Percentiles rank a stretch among this genome's conserved stretches.
These are phyloP conservation scores for Phytophthora citrophthora DNA, from an alignment of 352 stramenopile species.

Conservation along the genomic window DNA sequence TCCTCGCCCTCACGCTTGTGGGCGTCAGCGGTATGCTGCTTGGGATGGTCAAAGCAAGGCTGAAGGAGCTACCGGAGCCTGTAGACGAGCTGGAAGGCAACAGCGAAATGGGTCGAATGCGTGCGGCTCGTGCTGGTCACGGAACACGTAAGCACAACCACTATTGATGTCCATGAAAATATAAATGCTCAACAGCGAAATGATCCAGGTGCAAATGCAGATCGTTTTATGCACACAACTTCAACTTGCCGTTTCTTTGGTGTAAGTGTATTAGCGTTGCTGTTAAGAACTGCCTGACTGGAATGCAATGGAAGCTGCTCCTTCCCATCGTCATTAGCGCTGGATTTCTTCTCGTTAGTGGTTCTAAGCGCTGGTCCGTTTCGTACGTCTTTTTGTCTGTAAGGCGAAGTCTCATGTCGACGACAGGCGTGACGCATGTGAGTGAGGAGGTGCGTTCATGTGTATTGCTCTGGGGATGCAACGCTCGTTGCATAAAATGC, in stretches of 20 bases:
- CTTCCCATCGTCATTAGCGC: background rate
- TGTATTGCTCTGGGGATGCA: no score
- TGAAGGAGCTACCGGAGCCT: slow-evolving; percentile 55
- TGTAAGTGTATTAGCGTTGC: background rate
- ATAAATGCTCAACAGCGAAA: no score
- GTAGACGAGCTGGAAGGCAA: slow-evolving; percentile 42
- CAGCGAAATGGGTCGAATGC: slow-evolving; percentile 40
- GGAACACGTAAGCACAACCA: slow-evolving; percentile 27
- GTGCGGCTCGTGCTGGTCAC: slow-evolving; percentile 29
- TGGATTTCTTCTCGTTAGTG: background rate
- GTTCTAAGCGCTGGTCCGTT: background rate
- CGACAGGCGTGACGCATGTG: background rate
- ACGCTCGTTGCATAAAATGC: no score
- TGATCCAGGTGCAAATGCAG: no score
- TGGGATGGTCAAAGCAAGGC: slow-evolving; percentile 71
- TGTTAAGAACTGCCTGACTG: background rate
- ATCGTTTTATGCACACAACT: slow-evolving; percentile 4
- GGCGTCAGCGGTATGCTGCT: slow-evolving; percentile 71
- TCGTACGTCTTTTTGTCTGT: background rate
- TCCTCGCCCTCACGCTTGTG: slow-evolving; percentile 74
- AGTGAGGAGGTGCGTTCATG: background rate
- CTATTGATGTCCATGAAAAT: slow-evolving; percentile 19
- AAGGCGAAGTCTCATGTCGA: no score
- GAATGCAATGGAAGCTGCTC: no score
- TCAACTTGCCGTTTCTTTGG: slow-evolving; percentile 1